phyloP scores from a whole-genome alignment of 768 basidiomycete genomes.

The Hygrocybe punicea region DNA sequence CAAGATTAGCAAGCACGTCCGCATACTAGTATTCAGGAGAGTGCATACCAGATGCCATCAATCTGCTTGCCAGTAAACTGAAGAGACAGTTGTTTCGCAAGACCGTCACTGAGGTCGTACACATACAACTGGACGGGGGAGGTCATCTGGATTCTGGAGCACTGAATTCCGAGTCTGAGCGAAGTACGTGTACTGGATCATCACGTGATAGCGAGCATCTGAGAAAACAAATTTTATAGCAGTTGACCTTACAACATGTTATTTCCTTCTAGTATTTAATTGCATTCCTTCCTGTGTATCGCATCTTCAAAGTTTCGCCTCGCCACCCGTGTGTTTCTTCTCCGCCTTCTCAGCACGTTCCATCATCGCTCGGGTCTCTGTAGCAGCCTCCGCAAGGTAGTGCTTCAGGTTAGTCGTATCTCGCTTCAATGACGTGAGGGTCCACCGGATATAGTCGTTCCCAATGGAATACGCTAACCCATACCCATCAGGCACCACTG shows the following conservation, averaged over 20 bases:
- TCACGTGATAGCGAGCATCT: too few relatives aligned
- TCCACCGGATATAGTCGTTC: conserved; percentile 82
- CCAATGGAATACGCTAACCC: conserved; percentile 90
- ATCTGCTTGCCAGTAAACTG: conserved; percentile 87
- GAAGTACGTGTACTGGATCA: too few relatives aligned
- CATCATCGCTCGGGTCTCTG: conserved; percentile 72
- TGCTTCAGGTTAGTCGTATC: conserved; percentile 55
- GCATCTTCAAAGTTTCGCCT: conserved; percentile 24
- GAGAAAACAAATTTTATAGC: too few relatives aligned
- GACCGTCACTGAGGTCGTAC: conserved; percentile 87
- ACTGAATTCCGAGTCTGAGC: too few relatives aligned
- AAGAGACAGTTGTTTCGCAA: conserved; percentile 73
- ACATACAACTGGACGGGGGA: conserved; percentile 75
- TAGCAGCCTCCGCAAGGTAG: conserved; percentile 77
- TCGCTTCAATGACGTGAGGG: conserved; percentile 71
- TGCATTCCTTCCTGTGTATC: not conserved
- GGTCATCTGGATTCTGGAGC: conserved; percentile 25
- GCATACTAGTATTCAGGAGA: not conserved
- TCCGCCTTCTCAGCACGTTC: conserved; percentile 55
- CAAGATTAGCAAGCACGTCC: not conserved
- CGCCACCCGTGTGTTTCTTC: conserved; percentile 30
- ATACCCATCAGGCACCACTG: conserved; percentile 89
- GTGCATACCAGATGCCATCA: conserved; percentile 82
- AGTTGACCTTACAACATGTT: too few relatives aligned
- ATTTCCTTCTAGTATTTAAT: too few relatives aligned